A percentile compares a stretch with the other conserved stretches of the same genome.
phyloP scores from a whole-genome alignment of 1,284 basidiomycete species.

The Trametes polyzona region DNA sequence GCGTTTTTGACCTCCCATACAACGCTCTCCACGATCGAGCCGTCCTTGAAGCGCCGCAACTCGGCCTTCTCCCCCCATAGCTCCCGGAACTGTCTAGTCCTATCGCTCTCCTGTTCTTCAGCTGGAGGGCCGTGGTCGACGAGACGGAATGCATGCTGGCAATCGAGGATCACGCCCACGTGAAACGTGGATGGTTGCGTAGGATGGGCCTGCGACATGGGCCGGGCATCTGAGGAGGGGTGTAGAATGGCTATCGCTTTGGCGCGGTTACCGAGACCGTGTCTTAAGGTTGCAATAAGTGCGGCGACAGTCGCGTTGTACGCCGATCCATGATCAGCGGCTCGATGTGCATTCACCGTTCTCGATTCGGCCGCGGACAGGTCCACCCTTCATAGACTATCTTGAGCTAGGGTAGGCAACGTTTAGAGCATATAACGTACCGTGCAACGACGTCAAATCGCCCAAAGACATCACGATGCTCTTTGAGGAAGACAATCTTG shows the following conservation, averaged over 20 bases:
- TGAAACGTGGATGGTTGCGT: conserved; percentile 50
- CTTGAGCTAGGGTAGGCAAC: background rate
- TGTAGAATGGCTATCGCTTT: conserved; percentile 64
- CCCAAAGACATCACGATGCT: conserved; percentile 59
- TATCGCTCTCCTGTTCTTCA: conserved; percentile 57
- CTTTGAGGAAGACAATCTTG: conserved; percentile 73
- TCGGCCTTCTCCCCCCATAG: conserved; percentile 96
- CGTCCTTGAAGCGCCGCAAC: conserved; percentile 96
- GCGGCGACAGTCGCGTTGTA: conserved; percentile 59
- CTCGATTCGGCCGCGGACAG: conserved; percentile 54
- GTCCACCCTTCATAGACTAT: conserved; percentile 54
- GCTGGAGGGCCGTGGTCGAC: conserved; percentile 89
- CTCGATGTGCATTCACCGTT: conserved; percentile 46
- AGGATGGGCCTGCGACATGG: conserved; percentile 56
- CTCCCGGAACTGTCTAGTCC: conserved; percentile 70
- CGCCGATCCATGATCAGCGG: conserved; percentile 64
- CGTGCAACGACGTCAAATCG: conserved; percentile 71
- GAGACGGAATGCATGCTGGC: conserved; percentile 74
- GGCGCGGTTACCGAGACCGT: conserved; percentile 73
- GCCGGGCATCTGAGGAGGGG: conserved; percentile 48
- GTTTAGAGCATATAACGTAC: conserved; percentile 40
- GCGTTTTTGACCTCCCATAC: conserved; percentile 85
- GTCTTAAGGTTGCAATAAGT: conserved; percentile 59
- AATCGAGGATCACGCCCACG: conserved; percentile 78
- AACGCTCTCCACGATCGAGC: conserved; percentile 90